These are phyloP conservation scores for Tricholomella constricta DNA, from an alignment of 768 basidiomycete genomes.

Conservation along the genomic window DNA sequence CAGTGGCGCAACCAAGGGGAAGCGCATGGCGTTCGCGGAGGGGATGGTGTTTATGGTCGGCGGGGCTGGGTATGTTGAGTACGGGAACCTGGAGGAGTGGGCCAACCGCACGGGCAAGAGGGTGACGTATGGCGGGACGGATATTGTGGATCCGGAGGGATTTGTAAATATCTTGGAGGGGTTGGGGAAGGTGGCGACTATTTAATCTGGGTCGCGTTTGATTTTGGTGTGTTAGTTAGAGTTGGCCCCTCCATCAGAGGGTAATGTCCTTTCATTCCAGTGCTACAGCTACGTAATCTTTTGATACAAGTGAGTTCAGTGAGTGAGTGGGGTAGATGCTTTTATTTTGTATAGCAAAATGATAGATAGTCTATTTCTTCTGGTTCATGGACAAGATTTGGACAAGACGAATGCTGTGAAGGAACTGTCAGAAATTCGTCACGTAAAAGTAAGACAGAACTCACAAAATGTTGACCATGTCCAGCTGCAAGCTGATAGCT, in stretches of 20 bases:
- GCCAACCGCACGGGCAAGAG: slow-evolving; percentile 77
- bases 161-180: slow-evolving; percentile 75
- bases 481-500: slow-evolving; percentile 76
- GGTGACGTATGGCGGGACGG: slow-evolving; percentile 94
- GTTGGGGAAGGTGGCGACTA: slow-evolving; percentile 50
- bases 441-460: slow-evolving; percentile 21
- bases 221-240: neutral
- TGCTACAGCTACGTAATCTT: slow-evolving; percentile 11
- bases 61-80: slow-evolving; percentile 96
- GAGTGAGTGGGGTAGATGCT: neutral
- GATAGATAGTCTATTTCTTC: slow-evolving; percentile 35
- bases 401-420: slow-evolving; percentile 70
- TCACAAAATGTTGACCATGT: slow-evolving; percentile 90
- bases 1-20: slow-evolving; percentile 40
- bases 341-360: neutral
- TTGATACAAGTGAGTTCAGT: neutral
- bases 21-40: slow-evolving; percentile 80
- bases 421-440: neutral
- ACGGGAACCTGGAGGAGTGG: slow-evolving; percentile 96
- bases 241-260: neutral
- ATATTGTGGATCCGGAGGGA: slow-evolving; percentile 86
- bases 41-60: slow-evolving; percentile 94
- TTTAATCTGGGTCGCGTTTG: slow-evolving; percentile 1
- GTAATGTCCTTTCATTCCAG: slow-evolving; percentile 1
- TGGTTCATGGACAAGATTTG: slow-evolving; percentile 75